Evolutionary conservation across 2,329 filamentous ascomycete species (phyloP), one percentile per base, ranked within the genome.

Genomic region (Aspergillus cejpii): DNA sequence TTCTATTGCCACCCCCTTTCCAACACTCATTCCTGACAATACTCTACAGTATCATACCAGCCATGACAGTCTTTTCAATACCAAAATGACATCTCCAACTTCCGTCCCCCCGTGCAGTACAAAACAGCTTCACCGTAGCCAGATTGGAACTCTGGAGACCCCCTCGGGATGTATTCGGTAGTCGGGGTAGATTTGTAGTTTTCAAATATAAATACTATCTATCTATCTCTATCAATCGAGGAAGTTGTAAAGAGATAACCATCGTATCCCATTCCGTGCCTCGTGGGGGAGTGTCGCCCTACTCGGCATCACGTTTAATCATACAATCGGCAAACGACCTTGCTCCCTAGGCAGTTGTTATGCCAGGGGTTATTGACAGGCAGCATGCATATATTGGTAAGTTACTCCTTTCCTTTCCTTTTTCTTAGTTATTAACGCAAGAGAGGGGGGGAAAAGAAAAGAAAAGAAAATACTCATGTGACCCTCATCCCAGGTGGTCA

Each of bases 301-400:
- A n/a, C n/a, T n/a, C n/a, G n/a, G n/a, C n/a, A n/a, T n/a, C n/a
- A n/a, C n/a, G n/a, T n/a, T n/a, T n/a, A n/a, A n/a, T n/a, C n/a
- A n/a, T n/a, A n/a, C n/a, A n/a, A n/a, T n/a, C n/a, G 36, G 19
- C 17, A 4, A 38, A 43, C 28, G 39, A 11, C 28, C 5, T 23
- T 26, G 11, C 24, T 20, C 12, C 29, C 14, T 3, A 31, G 8
- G 17, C 20, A 4, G 12, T 29, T 34, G 21, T 24, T n/a, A 21
- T 37, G 44, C 48, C 50, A 48, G n/a, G n/a, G n/a, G n/a, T n/a
- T n/a, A 41, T 17, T 24, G 39, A 17, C 37, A 36, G 21, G n/a
- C 40, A 51, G 28, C 47, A 73, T 73, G 70, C 70, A 73, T 63
- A 72, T 73, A 50, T 63, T 73, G 52, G 70, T 73, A 69, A 57